Evolutionary conservation across 1,284 basidiomycete species (phyloP), one percentile per base, ranked within the genome.

Genomic region (Apiotrichum laibachii): DNA sequence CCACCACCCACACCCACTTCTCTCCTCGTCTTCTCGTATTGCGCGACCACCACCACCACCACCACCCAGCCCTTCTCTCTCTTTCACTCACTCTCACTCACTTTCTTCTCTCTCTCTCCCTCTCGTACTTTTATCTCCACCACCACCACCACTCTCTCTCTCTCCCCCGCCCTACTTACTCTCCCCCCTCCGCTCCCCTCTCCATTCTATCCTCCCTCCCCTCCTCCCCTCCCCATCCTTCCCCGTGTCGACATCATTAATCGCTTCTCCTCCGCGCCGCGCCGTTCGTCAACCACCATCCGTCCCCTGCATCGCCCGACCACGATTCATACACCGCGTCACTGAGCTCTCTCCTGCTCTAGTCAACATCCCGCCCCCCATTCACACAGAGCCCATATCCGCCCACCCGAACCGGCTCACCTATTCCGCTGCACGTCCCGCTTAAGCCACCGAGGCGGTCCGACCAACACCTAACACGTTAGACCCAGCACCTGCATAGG

Each of bases 21-120:
- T 9, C 35, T 8, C 35, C 8, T 37, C 13, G 13, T 13, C 8
- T 13, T 13, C 35, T 37, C 35, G 8, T 13, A 9, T 8, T 37
- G 13, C 35, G 35, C 35, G 35, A 8, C 9, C 35, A 9, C 9
- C 13, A 37, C 35, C 35, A 13, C 35, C 13, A 9, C 35, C 13
- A 53, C 49, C 40, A 26, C 15, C 26, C 46, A 18, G 34, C 44
- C 42, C 6, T 22, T 33, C 40, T 53, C 52, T 50, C 55, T 50
- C 31, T 33, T 34, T 21, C 26, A 11, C 9, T 37, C 37, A 35
- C 34, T 15, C 15, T 31, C 8, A 42, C 31, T 31, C 50, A 42
- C 31, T 18, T 45, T 33, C 56, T 16, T 53, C 51, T 37, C 31
- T 15, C 19, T 42, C 55, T 45, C n/a, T n/a, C 19, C 39, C 16